Evolutionary conservation across 176 grass and related monocot species (phyloP).

Genomic region (Aechmea fasciata): DNA sequence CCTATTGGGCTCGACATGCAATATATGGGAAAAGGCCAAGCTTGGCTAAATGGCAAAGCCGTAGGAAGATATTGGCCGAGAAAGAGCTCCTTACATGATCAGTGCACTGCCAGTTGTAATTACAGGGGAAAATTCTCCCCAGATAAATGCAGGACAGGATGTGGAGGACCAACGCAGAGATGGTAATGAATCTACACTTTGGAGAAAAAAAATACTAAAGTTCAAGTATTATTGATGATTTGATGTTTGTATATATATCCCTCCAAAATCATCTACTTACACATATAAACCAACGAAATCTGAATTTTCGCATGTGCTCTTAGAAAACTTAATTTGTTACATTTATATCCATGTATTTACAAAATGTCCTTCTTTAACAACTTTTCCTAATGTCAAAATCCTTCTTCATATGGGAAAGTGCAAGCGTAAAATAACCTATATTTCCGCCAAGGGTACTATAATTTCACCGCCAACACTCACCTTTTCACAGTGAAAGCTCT

Average conservation of each 20-base stretch:
- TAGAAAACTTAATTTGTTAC: too few relatives aligned
- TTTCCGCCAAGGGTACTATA: too few relatives aligned
- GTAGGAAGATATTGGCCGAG: conserved; percentile 76
- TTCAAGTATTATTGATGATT: too few relatives aligned
- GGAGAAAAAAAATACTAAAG: not conserved
- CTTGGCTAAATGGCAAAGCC: conserved; percentile 90
- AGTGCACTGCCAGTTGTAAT: conserved; percentile 55
- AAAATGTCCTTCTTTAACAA: too few relatives aligned
- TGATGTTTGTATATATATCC: not conserved
- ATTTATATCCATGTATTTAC: too few relatives aligned
- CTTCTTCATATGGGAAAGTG: too few relatives aligned
- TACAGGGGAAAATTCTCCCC: conserved; percentile 72
- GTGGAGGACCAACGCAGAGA: conserved; percentile 83
- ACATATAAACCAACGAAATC: not conserved
- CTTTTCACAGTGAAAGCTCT: too few relatives aligned
- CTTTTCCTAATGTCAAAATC: too few relatives aligned
- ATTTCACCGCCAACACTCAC: too few relatives aligned
- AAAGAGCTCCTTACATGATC: conserved; percentile 47
- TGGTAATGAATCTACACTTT: conserved; percentile 36
- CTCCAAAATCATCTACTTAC: not conserved
- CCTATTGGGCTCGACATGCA: conserved; percentile 80
- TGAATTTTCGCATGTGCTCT: not conserved
- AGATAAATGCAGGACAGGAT: conserved; percentile 74
- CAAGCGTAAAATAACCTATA: too few relatives aligned
- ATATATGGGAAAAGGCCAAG: conserved; percentile 90